Base-by-base conservation (phyloP, 1,284 basidiomycete genomes). In the Porogramme epimiltina region DNA sequence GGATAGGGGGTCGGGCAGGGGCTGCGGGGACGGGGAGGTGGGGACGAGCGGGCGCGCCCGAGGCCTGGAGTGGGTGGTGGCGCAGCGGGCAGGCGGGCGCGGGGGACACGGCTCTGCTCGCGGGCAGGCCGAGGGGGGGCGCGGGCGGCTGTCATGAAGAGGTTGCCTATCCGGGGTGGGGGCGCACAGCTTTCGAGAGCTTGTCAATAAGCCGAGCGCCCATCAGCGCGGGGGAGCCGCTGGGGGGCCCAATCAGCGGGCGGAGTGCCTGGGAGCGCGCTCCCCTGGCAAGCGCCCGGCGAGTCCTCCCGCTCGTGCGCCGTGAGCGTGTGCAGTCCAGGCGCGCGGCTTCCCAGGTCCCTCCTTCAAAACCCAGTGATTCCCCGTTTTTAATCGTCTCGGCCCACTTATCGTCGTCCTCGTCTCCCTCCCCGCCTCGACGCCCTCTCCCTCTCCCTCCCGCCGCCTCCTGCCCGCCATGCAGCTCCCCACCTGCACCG, bases 401-500 rank as follows among this genome's bases (percentile, higher is more conserved):
- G n/a, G 22, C 18, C 40, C 45, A 28, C 41, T 42, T 28, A 31
- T 51, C 47, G 19, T 42, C 41, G 26, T 9, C 28, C 19, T 38
- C 45, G 24, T 22, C 23, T n/a, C 26, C 18, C 31, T 42, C 40
- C 15, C 47, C 33, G 6, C 38, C 31, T 19, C 51, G 33, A 36
- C 46, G 18, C 11, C 33, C 34, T 16, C 37, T 11, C 43, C 47
- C 25, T 23, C 13, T 42, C 23, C 39, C 25, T 18, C 31, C 23
- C 40, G 22, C 23, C 22, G 45, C 45, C 24, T 18, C 18, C 16
- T 11, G 39, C n/a, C 36, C 52, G 51, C n/a, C n/a, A 77, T 77
- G 70, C 77, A 79, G 59, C 67, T 66, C 6, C 77, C 77, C 1
- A 80, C 78, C n/a, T 74, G 72, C 64, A 74, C 68, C 37, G 66